Evolutionary conservation across 2,329 filamentous ascomycete species (phyloP).

Genomic region (Trichoderma semiorbis): DNA sequence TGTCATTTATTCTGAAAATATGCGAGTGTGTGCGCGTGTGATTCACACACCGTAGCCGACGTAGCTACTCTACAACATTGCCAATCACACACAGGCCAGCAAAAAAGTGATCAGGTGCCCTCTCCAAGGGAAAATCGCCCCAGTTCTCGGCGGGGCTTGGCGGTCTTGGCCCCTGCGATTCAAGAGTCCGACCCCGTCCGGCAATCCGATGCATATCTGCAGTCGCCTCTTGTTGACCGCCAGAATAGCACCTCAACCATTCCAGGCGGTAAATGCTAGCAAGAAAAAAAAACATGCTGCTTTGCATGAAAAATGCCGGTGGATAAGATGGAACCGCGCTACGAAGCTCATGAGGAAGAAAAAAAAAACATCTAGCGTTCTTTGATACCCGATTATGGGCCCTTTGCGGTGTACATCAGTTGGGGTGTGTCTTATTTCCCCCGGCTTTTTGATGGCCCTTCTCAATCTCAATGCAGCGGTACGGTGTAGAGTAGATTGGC

Average conservation of each 20-base stretch:
- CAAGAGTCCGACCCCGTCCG: neutral
- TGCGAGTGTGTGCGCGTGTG: neutral
- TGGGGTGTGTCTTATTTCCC: neutral
- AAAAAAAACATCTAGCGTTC: neutral
- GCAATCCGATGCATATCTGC: slow-evolving; percentile 15
- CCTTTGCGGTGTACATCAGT: neutral
- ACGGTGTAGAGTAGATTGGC: neutral
- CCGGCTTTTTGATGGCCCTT: neutral
- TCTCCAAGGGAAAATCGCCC: slow-evolving; percentile 5
- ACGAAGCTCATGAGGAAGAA: neutral
- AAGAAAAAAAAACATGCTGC: neutral
- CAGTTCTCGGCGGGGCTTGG: slow-evolving; percentile 16
- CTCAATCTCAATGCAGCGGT: slow-evolving; percentile 1
- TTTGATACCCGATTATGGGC: slow-evolving; percentile 2
- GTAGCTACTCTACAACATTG: neutral
- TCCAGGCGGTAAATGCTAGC: slow-evolving; percentile 10
- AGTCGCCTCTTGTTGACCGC: slow-evolving; percentile 11
- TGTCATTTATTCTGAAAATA: neutral
- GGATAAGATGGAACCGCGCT: slow-evolving; percentile 1
- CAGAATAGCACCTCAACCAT: slow-evolving; percentile 1
- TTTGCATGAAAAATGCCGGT: slow-evolving; percentile 14
- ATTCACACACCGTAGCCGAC: neutral
- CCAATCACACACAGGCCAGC: slow-evolving; percentile 1
- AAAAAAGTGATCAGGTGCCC: slow-evolving; percentile 19
- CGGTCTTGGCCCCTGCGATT: neutral